Evolutionary conservation across 2,329 filamentous ascomycete species (phyloP), one percentile per base, ranked within the genome.

Genomic region (Diaporthe longicolla): DNA sequence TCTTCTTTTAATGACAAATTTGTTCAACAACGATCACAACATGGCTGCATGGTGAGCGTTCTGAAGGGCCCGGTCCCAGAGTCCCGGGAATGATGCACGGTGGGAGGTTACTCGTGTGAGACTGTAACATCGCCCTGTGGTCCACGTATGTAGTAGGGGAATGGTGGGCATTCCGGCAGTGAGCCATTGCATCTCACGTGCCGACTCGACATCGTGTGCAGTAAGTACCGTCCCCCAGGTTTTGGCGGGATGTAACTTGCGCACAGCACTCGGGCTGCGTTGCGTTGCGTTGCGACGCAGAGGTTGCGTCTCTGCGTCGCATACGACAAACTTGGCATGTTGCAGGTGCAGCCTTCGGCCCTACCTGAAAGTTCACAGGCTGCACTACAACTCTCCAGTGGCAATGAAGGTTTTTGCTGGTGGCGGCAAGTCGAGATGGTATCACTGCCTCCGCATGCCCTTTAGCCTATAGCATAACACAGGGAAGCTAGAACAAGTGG

Each of bases 221-320:
- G 32, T 19, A n/a, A 50, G 45, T 24, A n/a, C 45, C 21, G 4
- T 17, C 24, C 48, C 48, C 48, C n/a, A 37, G n/a, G 4, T 3
- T 52, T 26, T 37, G 29, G n/a, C 63, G 63, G 63, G 63, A 68
- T 68, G 63, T 68, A 68, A 68, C 63, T 8, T 40, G 48, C n/a
- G 32, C 63, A 52, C n/a, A 37, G 63, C n/a, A 45, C 37, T 8
- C 9, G 45, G 45, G 29, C n/a, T 54, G 29, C 45, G 61, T 48
- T 48, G 59, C 43, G 61, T 50, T 65, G 40, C 26, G 21, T 21
- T 63, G 59, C 40, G n/a, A 7, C 35, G 55, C 55, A 21, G 48
- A 52, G 48, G n/a, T 19, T 37, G 21, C 45, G 26, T 35, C 61
- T 65, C 43, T 26, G 11, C 21, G 63, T 52, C n/a, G 45, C 45